Conservation (phyloP, 129 eudicot species). For the Erigeron canadensis region DNA sequence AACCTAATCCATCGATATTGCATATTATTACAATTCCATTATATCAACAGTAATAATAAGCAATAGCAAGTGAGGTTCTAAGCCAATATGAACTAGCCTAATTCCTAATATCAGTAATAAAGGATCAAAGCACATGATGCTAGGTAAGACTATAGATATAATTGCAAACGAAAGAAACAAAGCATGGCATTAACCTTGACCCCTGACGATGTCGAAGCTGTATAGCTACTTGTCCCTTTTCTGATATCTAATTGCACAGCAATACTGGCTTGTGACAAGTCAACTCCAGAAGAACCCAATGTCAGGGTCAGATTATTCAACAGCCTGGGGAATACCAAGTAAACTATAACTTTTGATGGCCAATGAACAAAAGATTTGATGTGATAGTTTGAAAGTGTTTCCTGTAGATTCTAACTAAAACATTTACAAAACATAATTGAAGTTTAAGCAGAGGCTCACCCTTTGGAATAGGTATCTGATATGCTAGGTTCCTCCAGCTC, state of each 20-base stretch:
- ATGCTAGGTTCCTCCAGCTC: constrained; percentile 51
- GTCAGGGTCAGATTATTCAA: constrained; percentile 53
- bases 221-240: constrained; percentile 40
- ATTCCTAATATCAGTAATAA: background rate
- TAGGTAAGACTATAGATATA: background rate
- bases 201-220: constrained; percentile 32
- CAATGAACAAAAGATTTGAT: background rate
- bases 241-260: constrained; percentile 82
- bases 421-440: background rate
- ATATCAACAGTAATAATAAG: too few relatives aligned
- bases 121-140: background rate
- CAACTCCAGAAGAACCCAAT: constrained; percentile 80
- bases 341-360: background rate
- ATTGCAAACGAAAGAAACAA: background rate
- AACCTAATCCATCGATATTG: too few relatives aligned
- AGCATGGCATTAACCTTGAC: constrained; percentile 34
- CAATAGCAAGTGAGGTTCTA: too few relatives aligned
- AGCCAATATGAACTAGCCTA: constrained; percentile 1
- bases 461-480: constrained; percentile 67
- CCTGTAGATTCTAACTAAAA: background rate
- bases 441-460: constrained; percentile 45
- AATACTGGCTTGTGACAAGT: constrained; percentile 72
- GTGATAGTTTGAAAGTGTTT: background rate
- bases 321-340: constrained; percentile 50
- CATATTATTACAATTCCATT: too few relatives aligned